phyloP scores from a whole-genome alignment of 495 filamentous ascomycete species.

The Copromyces sp. region DNA sequence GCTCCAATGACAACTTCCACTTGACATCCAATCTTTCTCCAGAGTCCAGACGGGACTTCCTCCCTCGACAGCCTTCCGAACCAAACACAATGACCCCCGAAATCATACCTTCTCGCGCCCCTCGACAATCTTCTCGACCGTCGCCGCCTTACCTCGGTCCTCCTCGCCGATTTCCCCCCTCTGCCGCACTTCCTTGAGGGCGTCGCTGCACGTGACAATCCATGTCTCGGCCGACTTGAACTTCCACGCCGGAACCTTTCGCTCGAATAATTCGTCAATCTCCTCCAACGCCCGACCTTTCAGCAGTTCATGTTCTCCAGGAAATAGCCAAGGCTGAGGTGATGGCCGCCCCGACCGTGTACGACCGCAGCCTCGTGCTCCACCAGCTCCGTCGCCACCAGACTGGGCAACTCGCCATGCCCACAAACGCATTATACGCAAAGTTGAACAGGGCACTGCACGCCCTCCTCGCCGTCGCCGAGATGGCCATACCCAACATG shows the following conservation, averaged over 20 bases:
- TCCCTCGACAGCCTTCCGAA: not conserved
- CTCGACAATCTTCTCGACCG: not conserved
- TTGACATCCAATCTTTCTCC: not conserved
- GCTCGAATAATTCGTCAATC: constrained; percentile 42
- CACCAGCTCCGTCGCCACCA: constrained; percentile 3
- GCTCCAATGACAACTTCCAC: not conserved
- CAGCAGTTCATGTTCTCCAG: no score
- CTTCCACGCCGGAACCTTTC: constrained; percentile 26
- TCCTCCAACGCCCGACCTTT: no score
- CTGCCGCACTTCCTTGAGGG: constrained; percentile 21
- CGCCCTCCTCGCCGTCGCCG: constrained; percentile 18
- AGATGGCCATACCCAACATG: constrained; percentile 28
- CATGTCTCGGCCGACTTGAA: constrained; percentile 28
- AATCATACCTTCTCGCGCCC: not conserved
- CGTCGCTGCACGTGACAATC: constrained; percentile 25
- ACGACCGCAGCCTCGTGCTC: constrained; percentile 5
- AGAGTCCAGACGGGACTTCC: no score
- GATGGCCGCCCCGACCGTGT: constrained; percentile 12
- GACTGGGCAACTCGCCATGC: constrained; percentile 7
- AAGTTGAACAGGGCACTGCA: constrained; percentile 15
- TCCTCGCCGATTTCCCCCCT: not conserved
- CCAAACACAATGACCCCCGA: not conserved
- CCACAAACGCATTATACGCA: constrained; percentile 12
- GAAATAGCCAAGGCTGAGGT: constrained; percentile 12
- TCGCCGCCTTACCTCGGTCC: not conserved